Base-by-base conservation (phyloP, 495 filamentous ascomycete genomes). In the Aspergillus bertholletiae region DNA sequence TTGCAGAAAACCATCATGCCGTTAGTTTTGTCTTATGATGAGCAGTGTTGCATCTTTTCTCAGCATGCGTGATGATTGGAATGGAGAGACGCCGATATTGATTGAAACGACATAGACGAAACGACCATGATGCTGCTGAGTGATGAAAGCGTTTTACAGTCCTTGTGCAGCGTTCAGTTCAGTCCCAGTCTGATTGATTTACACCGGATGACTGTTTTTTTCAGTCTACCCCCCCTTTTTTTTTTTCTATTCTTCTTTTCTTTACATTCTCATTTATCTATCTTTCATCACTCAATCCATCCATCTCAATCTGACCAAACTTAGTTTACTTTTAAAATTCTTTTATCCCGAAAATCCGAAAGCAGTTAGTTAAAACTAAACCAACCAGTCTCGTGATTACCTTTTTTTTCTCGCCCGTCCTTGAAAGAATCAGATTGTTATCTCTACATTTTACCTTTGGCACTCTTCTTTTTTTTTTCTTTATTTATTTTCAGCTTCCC, bases 41-140 rank as follows among this genome's bases (percentile, higher is more conserved):
- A 54, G 23, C 46, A 27, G 28, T 21, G 20, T 49, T 50, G 40
- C 49, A 49, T 35, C 20, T 28, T 59, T 56, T 27, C 46, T 30
- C 53, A 54, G 17, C 43, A 54, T 47, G 45, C 44, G 55, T 61
- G 58, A 64, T 52, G 61, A 64, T 59, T 61, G 53, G 58, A 61
- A 64, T 53, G 61, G 60, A 59, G 56, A 55, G 57, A 58, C 49
- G 60, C 55, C 54, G 61, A 32, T 60, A 64, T 64, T 64, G 61
- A 64, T 45, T 64, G 61, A 64, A 54, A 64, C 43, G 61, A 64
- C 46, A 59, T 59, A 58, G 51, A 63, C 60, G 58, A 64, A 44
- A 61, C 51, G 61, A 60, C 46, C 45, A 61, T 51, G 50, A 57
- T 62, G 58, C 54, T 57, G 55, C 55, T 53, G 27, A 56, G 51